Conservation (phyloP, 139 green algal species). For the Pseudopediastrum boryanum region DNA sequence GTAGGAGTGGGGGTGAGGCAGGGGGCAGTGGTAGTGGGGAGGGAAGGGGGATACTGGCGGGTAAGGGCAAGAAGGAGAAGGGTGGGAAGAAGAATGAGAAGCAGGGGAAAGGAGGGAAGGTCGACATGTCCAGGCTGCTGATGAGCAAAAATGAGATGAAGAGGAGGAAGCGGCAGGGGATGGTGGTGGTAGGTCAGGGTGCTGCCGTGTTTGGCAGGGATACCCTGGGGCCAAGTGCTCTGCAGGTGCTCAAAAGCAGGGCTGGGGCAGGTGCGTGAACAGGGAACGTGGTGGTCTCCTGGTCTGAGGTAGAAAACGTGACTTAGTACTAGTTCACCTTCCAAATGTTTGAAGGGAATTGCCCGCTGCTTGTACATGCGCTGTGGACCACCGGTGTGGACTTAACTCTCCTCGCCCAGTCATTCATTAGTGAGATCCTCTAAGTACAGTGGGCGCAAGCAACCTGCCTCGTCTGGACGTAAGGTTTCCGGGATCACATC, state of each 20-base stretch:
- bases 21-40: not conserved
- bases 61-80: not conserved
- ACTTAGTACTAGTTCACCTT: too few relatives aligned
- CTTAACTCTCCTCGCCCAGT: too few relatives aligned
- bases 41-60: not conserved
- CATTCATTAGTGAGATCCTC: too few relatives aligned
- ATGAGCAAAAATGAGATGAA: slow-evolving; percentile 42
- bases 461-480: too few relatives aligned
- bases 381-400: too few relatives aligned
- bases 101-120: not conserved
- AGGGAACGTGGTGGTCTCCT: too few relatives aligned
- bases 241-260: slow-evolving; percentile 21
- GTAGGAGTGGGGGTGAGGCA: not conserved
- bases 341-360: too few relatives aligned
- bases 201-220: slow-evolving; percentile 25
- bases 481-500: too few relatives aligned
- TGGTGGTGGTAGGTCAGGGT: slow-evolving; percentile 21
- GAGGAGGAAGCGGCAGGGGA: slow-evolving; percentile 27
- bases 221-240: slow-evolving; percentile 4
- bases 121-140: slow-evolving; percentile 14
- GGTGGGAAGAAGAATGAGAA: not conserved
- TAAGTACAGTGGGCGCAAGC: too few relatives aligned
- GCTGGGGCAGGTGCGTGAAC: too few relatives aligned
- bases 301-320: too few relatives aligned
- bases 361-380: too few relatives aligned